A percentile compares a stretch with the other conserved stretches of the same genome.
Conservation (phyloP, 1,284 basidiomycete species). For the Cutaneotrichosporon sp. region DNA sequence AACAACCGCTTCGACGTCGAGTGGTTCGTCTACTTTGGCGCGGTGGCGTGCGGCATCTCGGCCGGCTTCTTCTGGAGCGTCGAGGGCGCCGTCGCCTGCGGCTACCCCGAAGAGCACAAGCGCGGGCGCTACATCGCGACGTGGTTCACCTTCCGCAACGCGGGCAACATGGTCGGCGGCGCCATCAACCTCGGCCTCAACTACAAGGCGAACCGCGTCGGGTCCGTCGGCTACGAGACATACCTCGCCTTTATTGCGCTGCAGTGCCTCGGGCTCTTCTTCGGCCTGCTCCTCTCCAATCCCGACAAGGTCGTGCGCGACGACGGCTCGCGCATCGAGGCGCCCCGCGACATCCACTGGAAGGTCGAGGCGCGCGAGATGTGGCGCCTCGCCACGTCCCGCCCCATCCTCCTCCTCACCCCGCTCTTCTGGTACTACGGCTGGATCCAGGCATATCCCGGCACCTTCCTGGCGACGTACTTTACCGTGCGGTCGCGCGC, state of each 20-base stretch:
- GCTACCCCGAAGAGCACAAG: slow-evolving; percentile 19
- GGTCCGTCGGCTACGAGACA: slow-evolving; percentile 31
- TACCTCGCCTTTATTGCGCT: slow-evolving; percentile 42
- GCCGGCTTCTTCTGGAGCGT: slow-evolving; percentile 44
- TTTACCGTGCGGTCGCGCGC: slow-evolving; percentile 40
- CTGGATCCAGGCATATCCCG: slow-evolving; percentile 26
- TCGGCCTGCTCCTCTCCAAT: slow-evolving; percentile 28
- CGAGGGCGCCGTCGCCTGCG: slow-evolving; percentile 16
- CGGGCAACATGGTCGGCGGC: slow-evolving; percentile 39
- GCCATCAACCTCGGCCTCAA: slow-evolving; percentile 30
- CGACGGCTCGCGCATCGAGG: slow-evolving; percentile 34
- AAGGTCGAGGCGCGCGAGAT: slow-evolving; percentile 29
- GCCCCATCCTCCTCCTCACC: slow-evolving; percentile 26
- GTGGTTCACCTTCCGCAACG: slow-evolving; percentile 38
- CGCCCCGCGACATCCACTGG: slow-evolving; percentile 21
- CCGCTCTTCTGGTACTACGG: slow-evolving; percentile 33
- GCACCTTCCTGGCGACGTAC: slow-evolving; percentile 37
- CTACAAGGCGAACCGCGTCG: slow-evolving; percentile 20
- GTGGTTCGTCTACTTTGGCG: slow-evolving; percentile 41
- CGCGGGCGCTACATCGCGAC: slow-evolving; percentile 31
- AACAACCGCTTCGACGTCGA: slow-evolving; percentile 31
- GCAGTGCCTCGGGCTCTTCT: slow-evolving; percentile 29
- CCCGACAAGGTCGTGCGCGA: slow-evolving; percentile 31
- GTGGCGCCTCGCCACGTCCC: slow-evolving; percentile 10
- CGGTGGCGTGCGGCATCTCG: slow-evolving; percentile 36